These are phyloP conservation scores for Saccharomycopsis sp. DNA, from an alignment of 805 yeast genomes.

Conservation along the genomic window DNA sequence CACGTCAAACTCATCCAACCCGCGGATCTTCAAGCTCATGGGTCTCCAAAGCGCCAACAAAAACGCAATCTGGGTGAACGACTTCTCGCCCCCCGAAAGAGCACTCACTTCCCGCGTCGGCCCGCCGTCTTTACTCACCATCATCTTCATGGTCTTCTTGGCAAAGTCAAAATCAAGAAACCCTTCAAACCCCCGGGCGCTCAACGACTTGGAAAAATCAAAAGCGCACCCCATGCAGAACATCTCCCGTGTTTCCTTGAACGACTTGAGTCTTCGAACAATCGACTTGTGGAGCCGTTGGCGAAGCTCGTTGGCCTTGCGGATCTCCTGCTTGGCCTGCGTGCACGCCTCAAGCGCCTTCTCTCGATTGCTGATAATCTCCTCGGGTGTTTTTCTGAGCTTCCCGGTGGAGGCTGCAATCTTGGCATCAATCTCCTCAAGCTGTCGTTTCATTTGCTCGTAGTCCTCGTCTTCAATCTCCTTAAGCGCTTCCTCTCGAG, in stretches of 20 bases:
- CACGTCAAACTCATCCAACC: conserved; percentile 94
- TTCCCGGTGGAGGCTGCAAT: not conserved
- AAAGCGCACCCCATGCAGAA: conserved; percentile 41
- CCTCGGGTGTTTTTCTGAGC: conserved; percentile 1
- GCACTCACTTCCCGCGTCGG: conserved; percentile 66
- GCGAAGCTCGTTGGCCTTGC: conserved; percentile 26
- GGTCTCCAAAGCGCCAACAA: conserved; percentile 86
- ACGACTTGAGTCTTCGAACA: conserved; percentile 35
- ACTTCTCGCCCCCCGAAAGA: conserved; percentile 93
- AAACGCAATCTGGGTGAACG: conserved; percentile 85
- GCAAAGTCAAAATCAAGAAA: conserved; percentile 53
- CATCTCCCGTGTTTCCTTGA: conserved; percentile 32
- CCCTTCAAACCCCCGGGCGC: conserved; percentile 67
- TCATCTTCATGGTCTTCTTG: conserved; percentile 41
- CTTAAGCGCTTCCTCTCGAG: not conserved
- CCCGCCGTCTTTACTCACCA: conserved; percentile 49
- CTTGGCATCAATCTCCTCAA: conserved; percentile 29
- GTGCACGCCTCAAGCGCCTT: conserved; percentile 29
- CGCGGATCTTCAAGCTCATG: conserved; percentile 81
- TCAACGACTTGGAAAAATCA: conserved; percentile 52
- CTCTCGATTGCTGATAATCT: conserved; percentile 27
- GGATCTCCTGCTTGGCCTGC: conserved; percentile 29
- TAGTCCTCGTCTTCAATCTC: not conserved
- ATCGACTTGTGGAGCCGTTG: conserved; percentile 30
- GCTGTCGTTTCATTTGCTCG: conserved; percentile 32